These are phyloP conservation scores for Microcos paniculata DNA, from an alignment of 345 rosid genomes.

Conservation along the genomic window DNA sequence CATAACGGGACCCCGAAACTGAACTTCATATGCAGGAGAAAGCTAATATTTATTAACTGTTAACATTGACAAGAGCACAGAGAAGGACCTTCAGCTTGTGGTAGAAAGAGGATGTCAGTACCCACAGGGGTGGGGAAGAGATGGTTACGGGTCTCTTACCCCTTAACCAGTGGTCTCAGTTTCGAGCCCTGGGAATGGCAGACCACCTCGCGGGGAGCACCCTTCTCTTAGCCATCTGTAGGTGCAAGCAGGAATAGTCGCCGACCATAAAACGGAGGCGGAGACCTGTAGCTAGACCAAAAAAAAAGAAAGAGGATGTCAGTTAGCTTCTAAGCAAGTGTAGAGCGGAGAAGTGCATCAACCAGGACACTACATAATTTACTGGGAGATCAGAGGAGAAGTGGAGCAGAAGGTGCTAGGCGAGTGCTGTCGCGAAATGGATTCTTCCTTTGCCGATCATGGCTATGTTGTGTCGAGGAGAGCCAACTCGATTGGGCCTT, in stretches of 20 bases:
- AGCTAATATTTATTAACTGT: conserved; percentile 69
- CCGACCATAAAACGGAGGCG: too few relatives aligned
- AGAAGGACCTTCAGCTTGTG: conserved; percentile 81
- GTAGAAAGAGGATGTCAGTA: too few relatives aligned
- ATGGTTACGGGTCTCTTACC: too few relatives aligned
- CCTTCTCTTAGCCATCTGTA: too few relatives aligned
- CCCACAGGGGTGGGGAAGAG: too few relatives aligned
- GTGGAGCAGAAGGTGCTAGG: conserved; percentile 60
- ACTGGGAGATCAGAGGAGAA: conserved; percentile 88
- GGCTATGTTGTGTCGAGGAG: conserved; percentile 86
- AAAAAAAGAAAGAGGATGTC: too few relatives aligned
- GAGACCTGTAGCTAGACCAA: too few relatives aligned
- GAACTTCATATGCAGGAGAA: conserved; percentile 86
- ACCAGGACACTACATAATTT: conserved; percentile 86
- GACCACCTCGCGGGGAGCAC: too few relatives aligned
- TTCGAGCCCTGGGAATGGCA: too few relatives aligned
- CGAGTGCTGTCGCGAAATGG: conserved; percentile 80
- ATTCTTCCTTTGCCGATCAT: conserved; percentile 66
- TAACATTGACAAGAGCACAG: conserved; percentile 96
- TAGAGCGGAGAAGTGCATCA: conserved; percentile 50
- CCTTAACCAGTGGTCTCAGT: too few relatives aligned
- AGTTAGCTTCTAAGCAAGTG: conserved; percentile 46
- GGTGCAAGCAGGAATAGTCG: too few relatives aligned
- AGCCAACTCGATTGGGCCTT: conserved; percentile 71
- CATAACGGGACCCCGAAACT: conserved; percentile 76